A percentile compares a stretch with the other conserved stretches of the same genome.
phyloP scores from a whole-genome alignment of 2,329 filamentous ascomycete species.

The Huntiella omanensis region DNA sequence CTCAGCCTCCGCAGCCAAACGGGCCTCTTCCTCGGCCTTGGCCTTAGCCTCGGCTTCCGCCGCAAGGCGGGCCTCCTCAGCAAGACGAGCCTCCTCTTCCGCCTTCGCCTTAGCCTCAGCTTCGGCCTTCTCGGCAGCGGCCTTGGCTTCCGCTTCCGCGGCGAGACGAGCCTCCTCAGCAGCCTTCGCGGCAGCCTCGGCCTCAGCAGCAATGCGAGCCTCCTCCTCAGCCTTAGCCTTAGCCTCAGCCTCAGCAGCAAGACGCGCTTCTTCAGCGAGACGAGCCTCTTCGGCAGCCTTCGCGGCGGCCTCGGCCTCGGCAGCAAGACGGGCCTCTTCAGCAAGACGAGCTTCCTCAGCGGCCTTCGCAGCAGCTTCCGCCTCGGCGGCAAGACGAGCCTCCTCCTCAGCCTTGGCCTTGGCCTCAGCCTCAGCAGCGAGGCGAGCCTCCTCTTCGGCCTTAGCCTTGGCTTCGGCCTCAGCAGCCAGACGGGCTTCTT shows the following conservation, averaged over 20 bases:
- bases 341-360: conserved; percentile 9
- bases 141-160: too few species aligned
- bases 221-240: conserved; percentile 2
- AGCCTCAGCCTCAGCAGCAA: conserved; percentile 10
- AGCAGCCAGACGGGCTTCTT: conserved; percentile 6
- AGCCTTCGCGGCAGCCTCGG: conserved; percentile 10
- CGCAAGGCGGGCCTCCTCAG: conserved; percentile 1
- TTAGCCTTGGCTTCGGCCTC: conserved; percentile 17
- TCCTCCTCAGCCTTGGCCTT: conserved; percentile 41
- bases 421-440: background rate
- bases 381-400: conserved; percentile 25
- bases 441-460: conserved; percentile 36
- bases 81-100: conserved; percentile 1
- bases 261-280: conserved; percentile 6
- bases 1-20: conserved; percentile 9
- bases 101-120: conserved; percentile 5
- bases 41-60: conserved; percentile 10
- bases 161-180: background rate
- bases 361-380: conserved; percentile 12
- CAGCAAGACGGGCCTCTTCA: conserved; percentile 2
- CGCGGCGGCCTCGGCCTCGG: conserved; percentile 12
- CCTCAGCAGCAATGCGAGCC: conserved; percentile 8
- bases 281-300: background rate
- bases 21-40: conserved; percentile 1
- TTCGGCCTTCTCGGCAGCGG: background rate